Conservation (phyloP, 176 grass and related monocot species). For the Saccharum officinarum region DNA sequence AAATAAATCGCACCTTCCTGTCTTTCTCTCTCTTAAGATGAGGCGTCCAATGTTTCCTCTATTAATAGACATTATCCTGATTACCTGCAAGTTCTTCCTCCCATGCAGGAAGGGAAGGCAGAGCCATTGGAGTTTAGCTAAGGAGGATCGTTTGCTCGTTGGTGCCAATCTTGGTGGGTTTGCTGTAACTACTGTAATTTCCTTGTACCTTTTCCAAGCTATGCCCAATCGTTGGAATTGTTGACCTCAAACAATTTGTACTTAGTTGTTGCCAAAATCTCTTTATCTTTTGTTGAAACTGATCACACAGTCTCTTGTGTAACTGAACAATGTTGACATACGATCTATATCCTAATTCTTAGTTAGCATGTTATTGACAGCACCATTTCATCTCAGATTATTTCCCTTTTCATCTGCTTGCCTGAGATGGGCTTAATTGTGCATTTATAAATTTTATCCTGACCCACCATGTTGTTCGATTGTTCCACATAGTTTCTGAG, state of each 20-base stretch:
- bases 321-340: neutral
- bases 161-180: slow-evolving; percentile 38
- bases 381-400: neutral
- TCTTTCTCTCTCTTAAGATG: slow-evolving; percentile 29
- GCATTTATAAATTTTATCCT: slow-evolving; percentile 6
- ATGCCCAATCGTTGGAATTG: neutral
- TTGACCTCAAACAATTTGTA: neutral
- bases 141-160: slow-evolving; percentile 18
- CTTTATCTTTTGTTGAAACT: neutral
- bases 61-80: slow-evolving; percentile 44
- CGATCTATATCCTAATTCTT: neutral
- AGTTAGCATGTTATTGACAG: slow-evolving; percentile 11
- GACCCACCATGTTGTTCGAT: neutral
- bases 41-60: slow-evolving; percentile 26
- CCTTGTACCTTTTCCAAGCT: neutral
- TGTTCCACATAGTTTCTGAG: neutral
- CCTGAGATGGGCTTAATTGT: neutral
- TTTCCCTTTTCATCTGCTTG: neutral
- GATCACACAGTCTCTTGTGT: slow-evolving; percentile 11
- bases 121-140: slow-evolving; percentile 31
- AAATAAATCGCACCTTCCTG: slow-evolving; percentile 41
- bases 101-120: slow-evolving; percentile 23
- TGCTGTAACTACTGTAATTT: slow-evolving; percentile 1
- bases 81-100: slow-evolving; percentile 31
- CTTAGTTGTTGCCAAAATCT: slow-evolving; percentile 17